phyloP scores from a whole-genome alignment of 2,329 filamentous ascomycete genomes.

The Trichophyton benhamiae region DNA sequence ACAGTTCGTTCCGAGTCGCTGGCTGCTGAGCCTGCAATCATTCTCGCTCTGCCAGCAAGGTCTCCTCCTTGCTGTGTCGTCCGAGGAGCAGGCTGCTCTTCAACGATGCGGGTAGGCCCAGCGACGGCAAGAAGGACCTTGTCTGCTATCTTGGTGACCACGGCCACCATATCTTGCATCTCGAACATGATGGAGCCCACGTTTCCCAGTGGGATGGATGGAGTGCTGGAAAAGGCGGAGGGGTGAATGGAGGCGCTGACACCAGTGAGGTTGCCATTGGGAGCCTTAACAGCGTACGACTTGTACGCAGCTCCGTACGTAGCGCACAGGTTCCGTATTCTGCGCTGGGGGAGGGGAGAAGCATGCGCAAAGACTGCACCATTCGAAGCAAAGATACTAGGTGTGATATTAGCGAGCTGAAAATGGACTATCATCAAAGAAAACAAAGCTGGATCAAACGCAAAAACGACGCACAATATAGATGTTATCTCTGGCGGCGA shows the following conservation, averaged over 20 bases:
- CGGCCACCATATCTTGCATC: conserved; percentile 29
- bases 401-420: background rate
- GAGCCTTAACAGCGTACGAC: conserved; percentile 30
- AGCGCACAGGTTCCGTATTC: conserved; percentile 31
- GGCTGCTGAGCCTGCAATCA: conserved; percentile 7
- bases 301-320: conserved; percentile 35
- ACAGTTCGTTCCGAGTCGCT: conserved; percentile 13
- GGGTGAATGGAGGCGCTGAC: conserved; percentile 33
- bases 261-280: conserved; percentile 31
- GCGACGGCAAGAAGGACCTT: conserved; percentile 33
- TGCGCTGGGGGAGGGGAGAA: conserved; percentile 28
- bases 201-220: conserved; percentile 29
- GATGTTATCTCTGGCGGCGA: conserved; percentile 34
- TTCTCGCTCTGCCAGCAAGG: background rate
- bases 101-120: conserved; percentile 19
- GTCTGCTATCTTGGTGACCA: conserved; percentile 32
- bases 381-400: conserved; percentile 33
- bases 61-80: background rate
- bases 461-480: conserved; percentile 24
- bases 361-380: conserved; percentile 34
- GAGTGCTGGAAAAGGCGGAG: conserved; percentile 32
- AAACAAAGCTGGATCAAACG: background rate
- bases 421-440: background rate
- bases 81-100: background rate
- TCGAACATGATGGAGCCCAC: conserved; percentile 36